Percentiles rank a stretch among this genome's conserved stretches.
phyloP scores from a whole-genome alignment of 116 monocot genomes.

The Phalaenopsis hybrid region DNA sequence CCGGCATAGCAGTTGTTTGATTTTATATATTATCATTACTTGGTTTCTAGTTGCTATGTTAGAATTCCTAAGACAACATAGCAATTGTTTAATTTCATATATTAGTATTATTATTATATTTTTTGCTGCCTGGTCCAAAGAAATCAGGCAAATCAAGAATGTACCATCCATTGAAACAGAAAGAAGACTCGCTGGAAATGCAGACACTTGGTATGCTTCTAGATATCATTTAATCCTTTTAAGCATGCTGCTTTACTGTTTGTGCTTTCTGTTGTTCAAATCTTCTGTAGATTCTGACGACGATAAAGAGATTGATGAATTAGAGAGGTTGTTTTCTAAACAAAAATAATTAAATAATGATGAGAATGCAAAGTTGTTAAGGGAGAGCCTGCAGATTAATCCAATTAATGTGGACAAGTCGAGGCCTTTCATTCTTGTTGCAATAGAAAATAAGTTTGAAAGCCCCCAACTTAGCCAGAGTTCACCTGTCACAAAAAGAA shows the following conservation, averaged over 20 bases:
- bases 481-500: neutral
- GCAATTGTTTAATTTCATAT: too few species aligned
- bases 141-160: neutral
- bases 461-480: neutral
- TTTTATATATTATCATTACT: too few species aligned
- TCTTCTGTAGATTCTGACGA: conserved; percentile 9
- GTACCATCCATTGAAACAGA: neutral
- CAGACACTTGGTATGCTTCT: neutral
- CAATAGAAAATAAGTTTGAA: conserved; percentile 2
- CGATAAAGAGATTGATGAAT: conserved; percentile 9
- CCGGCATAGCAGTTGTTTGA: too few species aligned
- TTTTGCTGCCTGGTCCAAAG: too few species aligned
- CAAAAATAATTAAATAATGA: conserved; percentile 19
- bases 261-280: neutral
- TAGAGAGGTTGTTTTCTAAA: conserved; percentile 23
- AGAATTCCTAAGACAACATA: too few species aligned
- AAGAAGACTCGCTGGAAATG: too few species aligned
- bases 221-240: neutral
- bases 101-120: too few species aligned
- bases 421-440: neutral
- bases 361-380: conserved; percentile 6
- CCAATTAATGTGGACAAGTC: conserved; percentile 7
- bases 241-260: neutral
- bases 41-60: too few species aligned
- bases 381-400: conserved; percentile 22